Evolutionary conservation across 2,329 filamentous ascomycete genomes (phyloP).

Genomic region (Paraconiothyrium sp.): DNA sequence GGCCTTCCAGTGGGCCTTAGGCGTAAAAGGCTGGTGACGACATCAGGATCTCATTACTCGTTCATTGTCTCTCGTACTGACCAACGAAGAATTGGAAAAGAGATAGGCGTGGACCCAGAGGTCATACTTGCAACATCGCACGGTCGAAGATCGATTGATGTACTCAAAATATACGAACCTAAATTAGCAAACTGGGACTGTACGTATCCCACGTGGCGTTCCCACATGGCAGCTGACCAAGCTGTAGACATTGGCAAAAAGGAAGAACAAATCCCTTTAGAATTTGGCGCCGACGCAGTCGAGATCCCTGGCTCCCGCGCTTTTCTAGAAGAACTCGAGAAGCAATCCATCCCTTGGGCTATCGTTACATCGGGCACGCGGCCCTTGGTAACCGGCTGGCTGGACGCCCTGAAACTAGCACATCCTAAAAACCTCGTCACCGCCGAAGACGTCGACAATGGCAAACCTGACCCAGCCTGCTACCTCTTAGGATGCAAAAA

Average conservation of each 20-base stretch:
- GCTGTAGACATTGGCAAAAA: slow-evolving; percentile 76
- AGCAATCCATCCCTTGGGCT: slow-evolving; percentile 76
- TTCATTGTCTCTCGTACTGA: slow-evolving; percentile 18
- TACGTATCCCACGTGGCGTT: slow-evolving; percentile 59
- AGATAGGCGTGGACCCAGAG: slow-evolving; percentile 85
- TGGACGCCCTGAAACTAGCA: slow-evolving; percentile 59
- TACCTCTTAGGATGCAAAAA: slow-evolving; percentile 56
- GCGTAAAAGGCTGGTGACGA: not conserved
- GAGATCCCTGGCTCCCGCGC: slow-evolving; percentile 85
- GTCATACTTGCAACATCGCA: slow-evolving; percentile 91
- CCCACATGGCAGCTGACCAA: slow-evolving; percentile 16
- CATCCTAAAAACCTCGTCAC: slow-evolving; percentile 58
- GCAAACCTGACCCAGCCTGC: slow-evolving; percentile 62
- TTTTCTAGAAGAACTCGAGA: slow-evolving; percentile 73
- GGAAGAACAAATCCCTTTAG: slow-evolving; percentile 79
- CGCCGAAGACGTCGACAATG: slow-evolving; percentile 59
- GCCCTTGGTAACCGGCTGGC: slow-evolving; percentile 60
- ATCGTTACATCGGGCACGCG: slow-evolving; percentile 70
- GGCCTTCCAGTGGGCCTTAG: not conserved
- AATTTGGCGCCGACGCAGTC: slow-evolving; percentile 79
- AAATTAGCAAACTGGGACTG: slow-evolving; percentile 93
- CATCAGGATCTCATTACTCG: not conserved
- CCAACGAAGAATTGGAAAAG: slow-evolving; percentile 72
- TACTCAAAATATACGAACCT: slow-evolving; percentile 79
- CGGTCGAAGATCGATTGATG: slow-evolving; percentile 88